phyloP scores from a whole-genome alignment of 805 yeast species.

The Teunomyces aglyptinius region DNA sequence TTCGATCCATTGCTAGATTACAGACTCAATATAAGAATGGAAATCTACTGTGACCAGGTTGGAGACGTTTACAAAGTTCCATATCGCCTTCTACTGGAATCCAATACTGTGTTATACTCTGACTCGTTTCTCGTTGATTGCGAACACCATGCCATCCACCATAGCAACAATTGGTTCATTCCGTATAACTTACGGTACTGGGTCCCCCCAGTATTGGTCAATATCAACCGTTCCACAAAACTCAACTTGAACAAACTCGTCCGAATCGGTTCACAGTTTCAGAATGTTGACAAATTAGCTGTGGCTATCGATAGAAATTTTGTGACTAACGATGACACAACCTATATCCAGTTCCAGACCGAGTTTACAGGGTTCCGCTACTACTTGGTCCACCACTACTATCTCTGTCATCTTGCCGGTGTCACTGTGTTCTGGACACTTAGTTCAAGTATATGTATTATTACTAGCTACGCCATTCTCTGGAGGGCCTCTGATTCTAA shows the following conservation, averaged over 20 bases:
- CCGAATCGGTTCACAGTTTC: conserved; percentile 5
- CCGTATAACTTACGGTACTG: conserved; percentile 38
- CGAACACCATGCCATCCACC: conserved; percentile 29
- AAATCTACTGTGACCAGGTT: conserved; percentile 17
- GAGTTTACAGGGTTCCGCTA: conserved; percentile 24
- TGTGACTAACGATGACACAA: conserved; percentile 8
- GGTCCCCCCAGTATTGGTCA: conserved; percentile 33
- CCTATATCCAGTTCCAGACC: conserved; percentile 16
- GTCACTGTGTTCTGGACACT: conserved; percentile 18
- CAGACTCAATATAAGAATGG: conserved; percentile 19
- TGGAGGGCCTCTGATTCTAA: conserved; percentile 5
- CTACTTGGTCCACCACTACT: conserved; percentile 22
- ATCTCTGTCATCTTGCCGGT: conserved; percentile 18
- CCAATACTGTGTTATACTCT: background rate
- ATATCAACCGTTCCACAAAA: conserved; percentile 15
- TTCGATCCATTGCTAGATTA: conserved; percentile 19
- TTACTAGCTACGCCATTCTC: conserved; percentile 17
- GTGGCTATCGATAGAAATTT: background rate
- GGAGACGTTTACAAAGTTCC: conserved; percentile 2
- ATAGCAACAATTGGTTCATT: conserved; percentile 27
- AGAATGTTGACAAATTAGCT: background rate
- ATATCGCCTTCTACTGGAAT: background rate
- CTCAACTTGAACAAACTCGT: conserved; percentile 10
- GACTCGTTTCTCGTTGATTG: conserved; percentile 24
- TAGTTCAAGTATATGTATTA: conserved; percentile 16